phyloP scores from a whole-genome alignment of 148 eudicot species.

The Rhododendron simsii region DNA sequence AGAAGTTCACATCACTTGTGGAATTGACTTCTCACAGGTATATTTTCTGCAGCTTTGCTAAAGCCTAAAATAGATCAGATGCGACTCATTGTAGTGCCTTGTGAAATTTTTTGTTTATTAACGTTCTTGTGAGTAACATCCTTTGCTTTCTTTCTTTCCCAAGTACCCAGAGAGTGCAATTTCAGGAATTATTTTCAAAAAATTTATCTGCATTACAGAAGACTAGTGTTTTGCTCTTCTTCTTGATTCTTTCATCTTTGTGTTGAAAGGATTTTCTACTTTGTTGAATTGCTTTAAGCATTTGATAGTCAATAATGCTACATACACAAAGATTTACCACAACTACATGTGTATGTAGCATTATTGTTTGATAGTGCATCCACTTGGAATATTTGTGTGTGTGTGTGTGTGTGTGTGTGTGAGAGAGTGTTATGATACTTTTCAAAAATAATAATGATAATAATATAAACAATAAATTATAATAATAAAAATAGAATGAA shows the following conservation, averaged over 20 bases:
- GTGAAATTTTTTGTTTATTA: not conserved
- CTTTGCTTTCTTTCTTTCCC: not conserved
- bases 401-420: no score
- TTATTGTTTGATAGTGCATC: not conserved
- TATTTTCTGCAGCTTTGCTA: not conserved
- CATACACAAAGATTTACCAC: no score
- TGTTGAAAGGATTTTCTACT: not conserved
- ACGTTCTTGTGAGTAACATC: not conserved
- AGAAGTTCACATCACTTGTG: conserved; percentile 48
- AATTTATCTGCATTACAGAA: not conserved
- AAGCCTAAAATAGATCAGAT: not conserved
- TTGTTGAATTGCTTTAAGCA: not conserved
- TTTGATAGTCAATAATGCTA: not conserved
- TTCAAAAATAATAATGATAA: no score
- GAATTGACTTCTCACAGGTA: conserved; percentile 83
- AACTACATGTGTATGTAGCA: no score
- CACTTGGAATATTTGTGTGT: not conserved
- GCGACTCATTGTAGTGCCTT: not conserved
- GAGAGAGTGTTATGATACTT: no score
- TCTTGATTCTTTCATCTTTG: not conserved
- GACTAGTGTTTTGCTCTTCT: not conserved
- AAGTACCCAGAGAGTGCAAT: not conserved
- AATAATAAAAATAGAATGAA: no score
- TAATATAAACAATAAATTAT: no score
- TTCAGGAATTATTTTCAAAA: not conserved